Evolutionary conservation across 1,139 yeast genomes (phyloP), one percentile per base, ranked within the genome.

Genomic region (Debaryomycetaceae sp.): DNA sequence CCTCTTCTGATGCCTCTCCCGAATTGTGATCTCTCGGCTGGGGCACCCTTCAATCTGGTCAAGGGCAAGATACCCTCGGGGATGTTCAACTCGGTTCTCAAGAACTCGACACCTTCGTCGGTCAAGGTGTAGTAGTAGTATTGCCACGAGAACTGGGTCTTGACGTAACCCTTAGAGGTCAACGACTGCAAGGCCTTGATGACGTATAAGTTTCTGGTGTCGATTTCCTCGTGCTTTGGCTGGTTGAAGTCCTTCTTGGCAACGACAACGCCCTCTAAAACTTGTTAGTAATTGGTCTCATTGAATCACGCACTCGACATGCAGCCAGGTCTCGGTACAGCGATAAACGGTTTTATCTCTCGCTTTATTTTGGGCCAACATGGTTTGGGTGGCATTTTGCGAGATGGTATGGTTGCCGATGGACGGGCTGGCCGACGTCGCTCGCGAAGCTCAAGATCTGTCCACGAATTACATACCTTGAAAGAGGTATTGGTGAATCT

Each of bases 81-180:
- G 61, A 91, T 82, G 82, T 89, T 89, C 71, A 91, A 83, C 85
- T 89, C 94, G 65, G 84, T 86, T 77, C 97, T 85, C 68, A 91
- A 84, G 84, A 77, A 91, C 65, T 88, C 96, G 51, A 93, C 93
- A 81, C 99, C 99, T 74, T 85, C 96, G 68, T 93, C 97, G 65
- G 97, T 91, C 69, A 93, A 85, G 78, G 98, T 88, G 94, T 93
- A 93, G 95, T 91, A 93, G 78, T 91, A 93, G 82, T 86, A 86
- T 83, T 89, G 96, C 99, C 99, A 91, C 61, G 98, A 91, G 83
- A 91, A 91, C 75, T 89, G 97, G 60, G 99, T 91, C 85, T 89
- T 88, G 73, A 91, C 97, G 81, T 63, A 91, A 69, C 99, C 99
- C 76, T 83, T 88, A 53, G 98, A 91, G 65, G 95, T 88, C 71